phyloP scores from a whole-genome alignment of 108 stramenopile genomes.

The Nitzschia inconspicua region DNA sequence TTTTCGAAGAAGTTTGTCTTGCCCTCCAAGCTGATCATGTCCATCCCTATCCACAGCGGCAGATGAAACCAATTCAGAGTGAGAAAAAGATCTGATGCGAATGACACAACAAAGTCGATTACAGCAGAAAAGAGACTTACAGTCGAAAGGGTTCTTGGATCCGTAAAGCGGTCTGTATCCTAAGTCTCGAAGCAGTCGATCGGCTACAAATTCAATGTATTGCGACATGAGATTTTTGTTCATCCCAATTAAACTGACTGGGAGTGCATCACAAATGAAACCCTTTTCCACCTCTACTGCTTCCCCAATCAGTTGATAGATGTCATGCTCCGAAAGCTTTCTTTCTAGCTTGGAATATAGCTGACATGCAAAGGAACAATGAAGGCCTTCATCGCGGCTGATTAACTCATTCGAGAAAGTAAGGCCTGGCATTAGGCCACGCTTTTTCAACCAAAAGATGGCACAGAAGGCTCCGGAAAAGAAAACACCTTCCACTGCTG shows the following conservation, averaged over 20 bases:
- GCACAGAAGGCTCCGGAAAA: conserved; percentile 98
- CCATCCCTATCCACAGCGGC: conserved; percentile 78
- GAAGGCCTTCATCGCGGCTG: conserved; percentile 95
- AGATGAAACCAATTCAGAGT: not conserved
- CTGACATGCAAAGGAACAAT: conserved; percentile 96
- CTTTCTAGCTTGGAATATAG: conserved; percentile 88
- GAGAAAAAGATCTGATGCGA: not conserved
- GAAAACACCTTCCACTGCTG: conserved; percentile 99
- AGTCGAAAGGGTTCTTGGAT: conserved; percentile 94
- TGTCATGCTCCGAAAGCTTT: conserved; percentile 69
- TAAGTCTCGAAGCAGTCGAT: conserved; percentile 90
- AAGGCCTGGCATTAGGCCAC: conserved; percentile 99
- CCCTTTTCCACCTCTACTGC: conserved; percentile 99
- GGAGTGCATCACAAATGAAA: conserved; percentile 95
- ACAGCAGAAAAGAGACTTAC: conserved; percentile 13
- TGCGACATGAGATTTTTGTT: conserved; percentile 95
- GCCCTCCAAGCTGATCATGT: conserved; percentile 97
- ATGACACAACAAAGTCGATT: not conserved
- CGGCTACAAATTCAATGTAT: conserved; percentile 99
- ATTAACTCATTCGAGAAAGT: conserved; percentile 99
- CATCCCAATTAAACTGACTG: conserved; percentile 99
- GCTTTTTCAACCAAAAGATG: conserved; percentile 99
- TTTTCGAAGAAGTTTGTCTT: conserved; percentile 98
- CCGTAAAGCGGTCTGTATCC: conserved; percentile 85
- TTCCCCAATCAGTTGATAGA: conserved; percentile 79